Evolutionary conservation across 2,329 filamentous ascomycete genomes (phyloP).

Genomic region (Aspergillus niger): DNA sequence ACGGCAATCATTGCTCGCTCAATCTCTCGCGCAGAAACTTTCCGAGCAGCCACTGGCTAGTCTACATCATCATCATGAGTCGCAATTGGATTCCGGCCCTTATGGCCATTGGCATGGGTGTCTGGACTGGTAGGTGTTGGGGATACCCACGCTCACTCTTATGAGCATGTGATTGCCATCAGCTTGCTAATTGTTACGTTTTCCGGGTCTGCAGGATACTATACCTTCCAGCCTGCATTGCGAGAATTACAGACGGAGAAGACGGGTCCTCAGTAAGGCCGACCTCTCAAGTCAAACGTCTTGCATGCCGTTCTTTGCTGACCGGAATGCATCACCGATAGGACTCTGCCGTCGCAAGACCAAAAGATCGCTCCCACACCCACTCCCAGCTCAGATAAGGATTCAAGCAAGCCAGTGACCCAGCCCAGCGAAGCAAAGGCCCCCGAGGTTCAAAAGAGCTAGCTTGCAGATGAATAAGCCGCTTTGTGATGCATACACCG

Average conservation of each 20-base stretch:
- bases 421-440: not conserved
- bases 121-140: conserved; percentile 39
- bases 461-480: not conserved
- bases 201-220: conserved; percentile 38
- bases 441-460: not conserved
- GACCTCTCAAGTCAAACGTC: not conserved
- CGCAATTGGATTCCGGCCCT: conserved; percentile 41
- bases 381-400: not conserved
- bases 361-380: not conserved
- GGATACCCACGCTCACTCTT: not conserved
- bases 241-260: conserved; percentile 39
- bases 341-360: not conserved
- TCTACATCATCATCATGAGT: conserved; percentile 31
- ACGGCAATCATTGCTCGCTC: not conserved
- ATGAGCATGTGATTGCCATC: not conserved
- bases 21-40: conserved; percentile 3
- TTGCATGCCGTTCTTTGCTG: not conserved
- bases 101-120: conserved; percentile 43
- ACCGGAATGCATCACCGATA: not conserved
- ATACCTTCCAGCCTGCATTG: conserved; percentile 47
- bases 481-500: not conserved
- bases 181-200: conserved; percentile 1
- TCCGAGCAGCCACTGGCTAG: not conserved
- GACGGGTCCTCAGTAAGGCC: conserved; percentile 17
- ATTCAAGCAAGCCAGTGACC: not conserved